These are phyloP conservation scores for Ceratocystiopsis sp. DNA, from an alignment of 2,329 filamentous ascomycete genomes.

Conservation along the genomic window DNA sequence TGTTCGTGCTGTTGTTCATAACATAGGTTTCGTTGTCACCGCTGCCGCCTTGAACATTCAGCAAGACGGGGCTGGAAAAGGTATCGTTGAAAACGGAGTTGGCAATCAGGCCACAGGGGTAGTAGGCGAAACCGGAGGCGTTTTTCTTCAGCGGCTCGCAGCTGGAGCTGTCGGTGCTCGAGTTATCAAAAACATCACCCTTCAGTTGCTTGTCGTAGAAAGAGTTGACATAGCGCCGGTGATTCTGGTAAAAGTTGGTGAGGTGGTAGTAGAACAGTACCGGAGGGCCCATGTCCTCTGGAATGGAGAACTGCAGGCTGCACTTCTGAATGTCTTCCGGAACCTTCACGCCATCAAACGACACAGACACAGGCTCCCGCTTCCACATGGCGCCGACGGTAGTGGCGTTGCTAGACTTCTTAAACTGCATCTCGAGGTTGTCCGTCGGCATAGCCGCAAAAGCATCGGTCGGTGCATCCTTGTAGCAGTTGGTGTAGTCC, in stretches of 20 bases:
- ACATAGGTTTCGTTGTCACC: conserved; percentile 38
- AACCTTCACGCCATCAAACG: conserved; percentile 20
- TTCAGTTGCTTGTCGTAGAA: conserved; percentile 68
- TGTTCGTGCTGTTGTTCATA: conserved; percentile 59
- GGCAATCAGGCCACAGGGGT: conserved; percentile 88
- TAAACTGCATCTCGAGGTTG: conserved; percentile 55
- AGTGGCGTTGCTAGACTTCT: conserved; percentile 26
- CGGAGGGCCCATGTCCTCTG: conserved; percentile 61
- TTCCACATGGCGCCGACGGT: conserved; percentile 23
- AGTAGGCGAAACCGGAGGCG: conserved; percentile 52
- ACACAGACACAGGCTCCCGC: conserved; percentile 22
- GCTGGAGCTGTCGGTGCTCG: conserved; percentile 46
- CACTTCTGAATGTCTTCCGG: conserved; percentile 34
- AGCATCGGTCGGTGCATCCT: conserved; percentile 30
- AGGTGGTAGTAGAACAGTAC: conserved; percentile 91
- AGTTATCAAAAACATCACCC: conserved; percentile 44
- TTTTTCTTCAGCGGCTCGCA: conserved; percentile 55
- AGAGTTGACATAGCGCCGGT: conserved; percentile 86
- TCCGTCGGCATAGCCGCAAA: conserved; percentile 35
- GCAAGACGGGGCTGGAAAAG: conserved; percentile 46
- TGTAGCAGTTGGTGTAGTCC: conserved; percentile 70
- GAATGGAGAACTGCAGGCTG: conserved; percentile 60
- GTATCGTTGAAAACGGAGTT: conserved; percentile 97
- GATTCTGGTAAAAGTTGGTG: conserved; percentile 98
- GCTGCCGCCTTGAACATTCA: conserved; percentile 29